phyloP scores from a whole-genome alignment of 2,329 filamentous ascomycete genomes.

The Sclerotinia trifoliorum region DNA sequence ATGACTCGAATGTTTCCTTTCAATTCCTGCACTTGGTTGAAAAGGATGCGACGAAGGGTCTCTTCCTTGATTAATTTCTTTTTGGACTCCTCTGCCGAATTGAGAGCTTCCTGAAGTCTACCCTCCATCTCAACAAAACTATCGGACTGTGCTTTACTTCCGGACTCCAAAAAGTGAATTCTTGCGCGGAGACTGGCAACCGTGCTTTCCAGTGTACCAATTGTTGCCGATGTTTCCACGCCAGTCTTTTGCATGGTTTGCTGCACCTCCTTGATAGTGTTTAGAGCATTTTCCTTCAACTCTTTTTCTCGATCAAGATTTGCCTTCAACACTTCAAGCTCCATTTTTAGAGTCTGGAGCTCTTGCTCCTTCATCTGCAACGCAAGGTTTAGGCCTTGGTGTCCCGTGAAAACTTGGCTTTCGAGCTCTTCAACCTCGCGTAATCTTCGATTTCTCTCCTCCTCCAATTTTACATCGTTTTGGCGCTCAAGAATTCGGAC shows the following conservation, averaged over 20 bases:
- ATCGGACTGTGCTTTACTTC: slow-evolving; percentile 83
- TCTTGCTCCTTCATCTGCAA: slow-evolving; percentile 52
- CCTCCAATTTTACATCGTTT: slow-evolving; percentile 55
- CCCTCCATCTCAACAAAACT: slow-evolving; percentile 80
- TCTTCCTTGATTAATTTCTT: slow-evolving; percentile 89
- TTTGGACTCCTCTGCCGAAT: slow-evolving; percentile 65
- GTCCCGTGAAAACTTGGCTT: slow-evolving; percentile 49
- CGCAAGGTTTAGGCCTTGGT: slow-evolving; percentile 39
- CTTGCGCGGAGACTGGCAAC: slow-evolving; percentile 75
- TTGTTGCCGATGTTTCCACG: slow-evolving; percentile 58
- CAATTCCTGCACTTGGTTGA: slow-evolving; percentile 96
- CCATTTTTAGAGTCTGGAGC: slow-evolving; percentile 49
- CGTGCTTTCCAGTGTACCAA: slow-evolving; percentile 68
- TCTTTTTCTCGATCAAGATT: slow-evolving; percentile 63
- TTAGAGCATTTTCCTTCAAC: slow-evolving; percentile 40
- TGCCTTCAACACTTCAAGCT: slow-evolving; percentile 48
- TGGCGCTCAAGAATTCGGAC: slow-evolving; percentile 38
- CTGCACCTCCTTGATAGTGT: slow-evolving; percentile 50
- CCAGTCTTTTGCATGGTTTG: slow-evolving; percentile 47
- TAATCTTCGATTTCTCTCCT: slow-evolving; percentile 57
- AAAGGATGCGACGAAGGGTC: slow-evolving; percentile 82
- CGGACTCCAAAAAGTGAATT: slow-evolving; percentile 85
- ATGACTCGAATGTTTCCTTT: slow-evolving; percentile 99
- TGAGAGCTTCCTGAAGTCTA: slow-evolving; percentile 74
- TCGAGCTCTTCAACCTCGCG: slow-evolving; percentile 67